These are phyloP conservation scores for Tuber umbilicatum DNA, from an alignment of 495 filamentous ascomycete species.

Conservation along the genomic window DNA sequence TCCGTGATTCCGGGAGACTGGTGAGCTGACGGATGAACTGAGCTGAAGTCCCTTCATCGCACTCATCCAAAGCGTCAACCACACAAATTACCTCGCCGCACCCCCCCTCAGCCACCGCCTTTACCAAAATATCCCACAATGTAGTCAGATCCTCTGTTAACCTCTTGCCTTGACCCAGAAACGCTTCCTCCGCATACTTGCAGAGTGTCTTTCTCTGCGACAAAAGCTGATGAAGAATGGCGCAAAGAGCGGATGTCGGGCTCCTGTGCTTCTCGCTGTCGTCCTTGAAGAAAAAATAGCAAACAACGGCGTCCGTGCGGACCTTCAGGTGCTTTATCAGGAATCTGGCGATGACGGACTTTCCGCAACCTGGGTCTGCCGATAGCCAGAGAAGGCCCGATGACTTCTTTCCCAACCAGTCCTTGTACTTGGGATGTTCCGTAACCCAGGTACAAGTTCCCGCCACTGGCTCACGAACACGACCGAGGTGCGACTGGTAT, in stretches of 20 bases:
- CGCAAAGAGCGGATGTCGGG: conserved; percentile 38
- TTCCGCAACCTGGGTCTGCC: conserved; percentile 22
- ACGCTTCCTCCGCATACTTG: conserved; percentile 30
- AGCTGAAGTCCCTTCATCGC: too few relatives aligned
- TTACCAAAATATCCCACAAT: conserved; percentile 37
- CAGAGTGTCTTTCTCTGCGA: conserved; percentile 29
- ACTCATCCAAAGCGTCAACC: too few relatives aligned
- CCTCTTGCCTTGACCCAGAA: conserved; percentile 28
- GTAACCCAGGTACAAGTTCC: conserved; percentile 7
- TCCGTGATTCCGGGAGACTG: too few relatives aligned
- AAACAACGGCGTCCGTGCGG: conserved; percentile 37
- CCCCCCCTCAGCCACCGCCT: too few relatives aligned
- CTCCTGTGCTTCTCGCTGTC: conserved; percentile 27
- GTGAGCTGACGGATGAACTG: too few relatives aligned
- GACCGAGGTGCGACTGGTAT: conserved; percentile 42
- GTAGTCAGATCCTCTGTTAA: conserved; percentile 38
- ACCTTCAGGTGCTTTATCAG: conserved; percentile 42
- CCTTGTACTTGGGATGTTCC: conserved; percentile 25
- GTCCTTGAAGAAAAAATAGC: conserved; percentile 19
- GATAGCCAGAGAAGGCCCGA: too few relatives aligned
- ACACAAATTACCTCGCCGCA: too few relatives aligned
- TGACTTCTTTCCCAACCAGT: too few relatives aligned
- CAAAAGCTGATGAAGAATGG: conserved; percentile 46
- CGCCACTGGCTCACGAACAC: conserved; percentile 29
- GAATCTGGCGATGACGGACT: conserved; percentile 43